A percentile compares a stretch with the other conserved stretches of the same genome.
phyloP scores from a whole-genome alignment of 768 basidiomycete genomes.

The Boletales sp. region DNA sequence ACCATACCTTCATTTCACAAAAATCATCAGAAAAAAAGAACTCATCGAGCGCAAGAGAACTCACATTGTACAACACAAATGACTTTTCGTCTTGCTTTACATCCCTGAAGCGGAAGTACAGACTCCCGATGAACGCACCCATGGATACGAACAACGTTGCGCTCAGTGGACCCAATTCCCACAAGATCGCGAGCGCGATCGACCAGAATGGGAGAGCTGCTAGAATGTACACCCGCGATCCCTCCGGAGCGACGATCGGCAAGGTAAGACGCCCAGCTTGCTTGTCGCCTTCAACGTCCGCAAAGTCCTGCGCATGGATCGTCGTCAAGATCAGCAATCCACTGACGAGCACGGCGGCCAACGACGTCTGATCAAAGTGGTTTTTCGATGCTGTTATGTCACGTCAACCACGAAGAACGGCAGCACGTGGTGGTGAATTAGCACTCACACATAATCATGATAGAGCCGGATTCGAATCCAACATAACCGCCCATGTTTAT shows the following conservation, averaged over 20 bases:
- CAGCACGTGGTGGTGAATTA: too few species aligned
- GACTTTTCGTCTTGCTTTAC: conserved; percentile 18
- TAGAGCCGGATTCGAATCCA: not conserved
- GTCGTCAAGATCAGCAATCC: conserved; percentile 25
- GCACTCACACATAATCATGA: not conserved
- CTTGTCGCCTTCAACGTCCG: conserved; percentile 39
- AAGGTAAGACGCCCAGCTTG: conserved; percentile 35
- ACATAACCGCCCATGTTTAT: not conserved
- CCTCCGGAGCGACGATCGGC: conserved; percentile 36
- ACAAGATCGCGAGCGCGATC: conserved; percentile 17
- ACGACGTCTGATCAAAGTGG: conserved; percentile 11
- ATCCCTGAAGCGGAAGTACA: conserved; percentile 16
- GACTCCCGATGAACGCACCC: conserved; percentile 14
- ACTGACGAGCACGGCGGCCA: conserved; percentile 9
- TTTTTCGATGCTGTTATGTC: not conserved
- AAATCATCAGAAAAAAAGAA: too few species aligned
- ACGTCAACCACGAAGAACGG: too few species aligned
- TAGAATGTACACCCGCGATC: conserved; percentile 14
- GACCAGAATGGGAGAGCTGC: conserved; percentile 25
- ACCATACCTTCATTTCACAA: too few species aligned
- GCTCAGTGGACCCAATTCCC: conserved; percentile 15
- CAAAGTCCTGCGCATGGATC: conserved; percentile 29
- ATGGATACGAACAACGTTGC: conserved; percentile 14
- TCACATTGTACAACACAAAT: conserved; percentile 22
- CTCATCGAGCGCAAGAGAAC: not conserved